Evolutionary conservation across 768 basidiomycete species (phyloP), one percentile per base, ranked within the genome.

Genomic region (Polyporus arcularius): DNA sequence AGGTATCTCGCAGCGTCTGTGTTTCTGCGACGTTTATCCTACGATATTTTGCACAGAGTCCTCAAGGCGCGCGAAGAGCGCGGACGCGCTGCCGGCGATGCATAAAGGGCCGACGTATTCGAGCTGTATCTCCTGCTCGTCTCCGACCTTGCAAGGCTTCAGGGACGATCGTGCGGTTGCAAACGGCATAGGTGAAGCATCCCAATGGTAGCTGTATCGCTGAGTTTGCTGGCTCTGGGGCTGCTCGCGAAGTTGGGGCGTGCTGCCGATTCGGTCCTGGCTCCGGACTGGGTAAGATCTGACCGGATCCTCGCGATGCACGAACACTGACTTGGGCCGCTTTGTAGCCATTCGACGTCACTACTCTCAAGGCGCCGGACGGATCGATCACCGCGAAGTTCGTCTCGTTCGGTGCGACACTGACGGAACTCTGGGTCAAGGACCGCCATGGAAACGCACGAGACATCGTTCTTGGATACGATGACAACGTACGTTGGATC

Each of bases 381-480:
- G 80, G 79, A 6, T 84, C 82, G n/a, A 77, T 84, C 58, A 79
- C 76, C 4, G 85, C 84, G 15, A 84, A 80, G 53, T 85, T 86
- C 61, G 81, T 86, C 14, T 79, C 80, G 3, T 76, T 83, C 56
- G 85, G 85, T 4, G 80, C 84, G 30, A 84, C 82, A 1, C 64
- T 85, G 68, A 83, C 82, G 3, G 79, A 84, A 60, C 70, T 86
- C 3, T 82, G 80, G 80, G 82, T 84, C 3, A 80, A 81, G 59
- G 83, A 85, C 67, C 82, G 75, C 68, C 63, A 73, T 55, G 80
- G 81, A 3, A 74, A 74, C n/a, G 60, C 73, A 5, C 73, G 80
- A 49, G 84, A 86, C 68, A 78, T 87, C 10, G 73, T 85, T n/a
- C 73, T 85, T 1, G 84, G 85, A 1, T 86, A 83, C 62, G 83